Evolutionary conservation across 768 basidiomycete genomes (phyloP).

Genomic region (Agaricus blazei): DNA sequence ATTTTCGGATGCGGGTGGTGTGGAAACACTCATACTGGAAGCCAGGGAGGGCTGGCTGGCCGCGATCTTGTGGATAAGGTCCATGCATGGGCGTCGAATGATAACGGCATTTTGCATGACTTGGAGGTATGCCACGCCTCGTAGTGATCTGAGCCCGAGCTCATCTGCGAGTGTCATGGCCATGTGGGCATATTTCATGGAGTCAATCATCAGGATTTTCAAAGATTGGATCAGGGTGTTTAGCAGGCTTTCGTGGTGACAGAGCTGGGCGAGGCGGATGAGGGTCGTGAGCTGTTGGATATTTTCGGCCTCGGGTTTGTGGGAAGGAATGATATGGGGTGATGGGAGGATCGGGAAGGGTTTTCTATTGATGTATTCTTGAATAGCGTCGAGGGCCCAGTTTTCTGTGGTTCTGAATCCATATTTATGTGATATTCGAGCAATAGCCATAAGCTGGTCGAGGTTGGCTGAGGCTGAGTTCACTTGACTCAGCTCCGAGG

Average conservation of each 20-base stretch:
- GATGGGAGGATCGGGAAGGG: conserved; percentile 45
- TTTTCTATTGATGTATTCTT: conserved; percentile 58
- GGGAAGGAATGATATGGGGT: conserved; percentile 13
- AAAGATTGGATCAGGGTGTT: conserved; percentile 55
- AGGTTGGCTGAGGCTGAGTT: conserved; percentile 48
- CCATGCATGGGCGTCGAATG: conserved; percentile 30
- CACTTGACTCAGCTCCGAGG: conserved; percentile 51
- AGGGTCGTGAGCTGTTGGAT: conserved; percentile 53
- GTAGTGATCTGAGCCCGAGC: conserved; percentile 51
- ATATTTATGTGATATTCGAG: conserved; percentile 67
- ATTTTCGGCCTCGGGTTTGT: conserved; percentile 21
- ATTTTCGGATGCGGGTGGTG: not conserved
- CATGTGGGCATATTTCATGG: conserved; percentile 63
- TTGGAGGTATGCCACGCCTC: conserved; percentile 66
- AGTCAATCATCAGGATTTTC: conserved; percentile 54
- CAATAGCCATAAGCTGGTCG: conserved; percentile 42
- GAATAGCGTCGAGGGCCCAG: conserved; percentile 72
- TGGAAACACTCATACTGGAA: not conserved
- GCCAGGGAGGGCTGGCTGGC: conserved; percentile 12
- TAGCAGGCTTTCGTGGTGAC: conserved; percentile 56
- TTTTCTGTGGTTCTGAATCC: conserved; percentile 69
- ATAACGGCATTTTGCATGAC: conserved; percentile 61
- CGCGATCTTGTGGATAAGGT: conserved; percentile 18
- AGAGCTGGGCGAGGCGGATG: conserved; percentile 62
- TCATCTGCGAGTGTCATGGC: conserved; percentile 74